A percentile compares a stretch with the other conserved stretches of the same genome.
Conservation (phyloP, 805 yeast species). For the Saccharomycopsis microspora region DNA sequence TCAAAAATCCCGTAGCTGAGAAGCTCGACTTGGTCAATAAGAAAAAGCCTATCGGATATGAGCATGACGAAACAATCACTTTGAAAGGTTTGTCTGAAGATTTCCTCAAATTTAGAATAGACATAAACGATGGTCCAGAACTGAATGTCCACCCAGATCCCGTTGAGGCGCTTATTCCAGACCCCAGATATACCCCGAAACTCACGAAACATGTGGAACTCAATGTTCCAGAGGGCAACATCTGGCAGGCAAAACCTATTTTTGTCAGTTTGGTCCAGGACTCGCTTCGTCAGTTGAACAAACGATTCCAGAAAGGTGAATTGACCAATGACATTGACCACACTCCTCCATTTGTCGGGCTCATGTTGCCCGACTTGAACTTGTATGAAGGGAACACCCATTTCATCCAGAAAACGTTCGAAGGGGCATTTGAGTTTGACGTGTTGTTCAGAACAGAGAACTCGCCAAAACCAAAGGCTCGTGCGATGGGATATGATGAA, state of each 20-base stretch:
- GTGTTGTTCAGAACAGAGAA: slow-evolving; percentile 42
- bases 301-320: slow-evolving; percentile 17
- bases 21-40: slow-evolving; percentile 22
- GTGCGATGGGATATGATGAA: slow-evolving; percentile 6
- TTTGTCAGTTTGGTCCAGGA: slow-evolving; percentile 62
- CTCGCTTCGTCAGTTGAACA: slow-evolving; percentile 38
- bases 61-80: slow-evolving; percentile 26
- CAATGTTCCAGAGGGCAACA: slow-evolving; percentile 55
- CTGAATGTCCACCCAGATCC: slow-evolving; percentile 32
- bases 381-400: slow-evolving; percentile 68
- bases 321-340: slow-evolving; percentile 20
- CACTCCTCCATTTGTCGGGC: slow-evolving; percentile 29
- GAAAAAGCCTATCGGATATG: slow-evolving; percentile 22
- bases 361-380: slow-evolving; percentile 46
- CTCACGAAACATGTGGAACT: slow-evolving; percentile 57
- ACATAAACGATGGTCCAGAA: slow-evolving; percentile 44
- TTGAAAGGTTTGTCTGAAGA: slow-evolving; percentile 47
- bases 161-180: slow-evolving; percentile 21
- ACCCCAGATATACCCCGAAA: slow-evolving; percentile 42
- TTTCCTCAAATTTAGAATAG: slow-evolving; percentile 55
- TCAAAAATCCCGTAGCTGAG: slow-evolving; percentile 14
- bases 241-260: slow-evolving; percentile 74
- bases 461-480: slow-evolving; percentile 6
- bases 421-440: slow-evolving; percentile 68
- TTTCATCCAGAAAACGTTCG: slow-evolving; percentile 62